Conservation (phyloP, 2,329 filamentous ascomycete genomes). For the Aurifilum marmelostoma region DNA sequence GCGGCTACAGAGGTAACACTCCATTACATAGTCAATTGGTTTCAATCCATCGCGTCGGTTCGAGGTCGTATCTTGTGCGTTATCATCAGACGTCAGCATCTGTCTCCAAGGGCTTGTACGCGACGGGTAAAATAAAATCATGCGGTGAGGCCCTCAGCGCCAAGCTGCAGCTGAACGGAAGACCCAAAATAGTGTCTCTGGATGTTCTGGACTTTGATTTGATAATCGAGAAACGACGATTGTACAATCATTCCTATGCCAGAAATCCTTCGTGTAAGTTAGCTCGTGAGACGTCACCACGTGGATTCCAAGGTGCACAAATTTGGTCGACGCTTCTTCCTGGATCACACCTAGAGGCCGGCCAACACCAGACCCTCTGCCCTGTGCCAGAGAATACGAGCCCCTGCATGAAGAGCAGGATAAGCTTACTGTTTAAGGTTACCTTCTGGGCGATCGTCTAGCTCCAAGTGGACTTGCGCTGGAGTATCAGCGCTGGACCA, state of each 20-base stretch:
- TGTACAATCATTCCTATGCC: no score
- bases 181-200: not conserved
- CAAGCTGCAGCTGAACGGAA: not conserved
- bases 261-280: not conserved
- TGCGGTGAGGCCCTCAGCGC: not conserved
- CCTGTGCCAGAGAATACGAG: not conserved
- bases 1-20: not conserved
- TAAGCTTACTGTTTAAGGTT: slow-evolving; percentile 6
- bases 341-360: not conserved
- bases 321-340: not conserved
- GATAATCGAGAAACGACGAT: no score
- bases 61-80: not conserved
- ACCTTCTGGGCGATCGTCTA: not conserved
- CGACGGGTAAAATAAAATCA: not conserved
- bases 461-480: not conserved
- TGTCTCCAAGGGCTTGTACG: not conserved
- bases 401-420: not conserved
- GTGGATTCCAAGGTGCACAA: not conserved
- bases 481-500: not conserved
- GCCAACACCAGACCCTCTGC: not conserved
- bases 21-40: not conserved
- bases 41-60: not conserved
- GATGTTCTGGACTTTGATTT: no score
- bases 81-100: not conserved
- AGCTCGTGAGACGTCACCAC: not conserved